Base-by-base conservation (phyloP, 768 basidiomycete species). In the Mycena galopus region DNA sequence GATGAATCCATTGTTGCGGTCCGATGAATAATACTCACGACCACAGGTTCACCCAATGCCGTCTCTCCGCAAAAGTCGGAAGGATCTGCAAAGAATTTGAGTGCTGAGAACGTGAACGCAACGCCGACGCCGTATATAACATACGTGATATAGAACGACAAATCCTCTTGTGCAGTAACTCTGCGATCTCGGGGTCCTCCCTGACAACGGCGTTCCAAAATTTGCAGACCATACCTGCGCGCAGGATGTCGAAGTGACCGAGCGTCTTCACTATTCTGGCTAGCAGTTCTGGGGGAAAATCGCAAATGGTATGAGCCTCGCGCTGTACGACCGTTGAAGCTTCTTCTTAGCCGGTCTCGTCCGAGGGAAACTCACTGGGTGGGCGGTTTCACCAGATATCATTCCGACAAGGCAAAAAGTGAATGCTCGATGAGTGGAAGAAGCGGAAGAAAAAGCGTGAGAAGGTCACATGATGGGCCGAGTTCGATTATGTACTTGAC, bases 281-380 rank as follows among this genome's bases (percentile, higher is more conserved):
- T 8, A 64, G 50, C 6, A 64, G 62, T n/a, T 64, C 62, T 44
- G 62, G 50, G 4, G 62, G 62, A 64, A 53, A 53, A 50, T 23
- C 23, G 32, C 47, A 25, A 64, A 64, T n/a, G n/a, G n/a, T n/a
- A n/a, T n/a, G n/a, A n/a, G n/a, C n/a, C n/a, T n/a, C n/a, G n/a
- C n/a, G n/a, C n/a, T n/a, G n/a, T n/a, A n/a, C n/a, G n/a, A n/a
- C n/a, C n/a, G n/a, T n/a, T n/a, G n/a, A n/a, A n/a, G n/a, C n/a
- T n/a, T n/a, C n/a, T n/a, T n/a, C n/a, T n/a, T n/a, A n/a, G n/a
- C n/a, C n/a, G n/a, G n/a, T n/a, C n/a, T n/a, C n/a, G n/a, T n/a
- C n/a, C n/a, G n/a, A n/a, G n/a, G n/a, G n/a, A n/a, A n/a, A n/a
- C n/a, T n/a, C n/a, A n/a, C n/a, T n/a, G n/a, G n/a, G n/a, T n/a